A percentile compares a stretch with the other conserved stretches of the same genome.
Conservation (phyloP, 2,329 filamentous ascomycete species). For the Pochonia chlamydosporia region DNA sequence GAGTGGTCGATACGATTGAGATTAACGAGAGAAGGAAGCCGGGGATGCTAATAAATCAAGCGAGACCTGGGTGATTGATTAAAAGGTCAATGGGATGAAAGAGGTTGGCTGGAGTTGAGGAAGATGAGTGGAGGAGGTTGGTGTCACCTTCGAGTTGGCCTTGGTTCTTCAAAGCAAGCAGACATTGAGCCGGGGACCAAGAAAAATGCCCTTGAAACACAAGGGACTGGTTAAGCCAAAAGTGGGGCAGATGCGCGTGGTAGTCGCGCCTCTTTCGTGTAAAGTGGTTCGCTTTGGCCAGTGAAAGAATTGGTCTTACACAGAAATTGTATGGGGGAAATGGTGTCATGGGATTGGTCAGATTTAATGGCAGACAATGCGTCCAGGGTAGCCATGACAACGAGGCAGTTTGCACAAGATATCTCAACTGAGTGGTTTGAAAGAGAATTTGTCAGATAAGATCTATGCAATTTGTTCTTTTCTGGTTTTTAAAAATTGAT, state of each 20-base stretch:
- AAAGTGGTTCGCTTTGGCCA: constrained; percentile 5
- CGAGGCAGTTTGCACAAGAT: neutral
- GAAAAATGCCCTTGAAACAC: neutral
- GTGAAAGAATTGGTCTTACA: too few species aligned
- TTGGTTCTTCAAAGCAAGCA: too few species aligned
- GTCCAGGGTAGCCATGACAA: neutral
- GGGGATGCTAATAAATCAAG: neutral
- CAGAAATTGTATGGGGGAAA: neutral
- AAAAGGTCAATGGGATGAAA: neutral
- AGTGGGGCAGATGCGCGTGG: constrained; percentile 6
- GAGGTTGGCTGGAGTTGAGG: neutral
- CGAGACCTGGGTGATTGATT: neutral
- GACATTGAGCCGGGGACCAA: too few species aligned
- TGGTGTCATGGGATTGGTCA: neutral
- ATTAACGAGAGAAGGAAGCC: neutral
- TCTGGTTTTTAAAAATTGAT: too few species aligned
- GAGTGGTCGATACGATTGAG: neutral
- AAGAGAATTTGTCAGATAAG: too few species aligned
- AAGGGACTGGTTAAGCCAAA: neutral
- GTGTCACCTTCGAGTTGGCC: too few species aligned
- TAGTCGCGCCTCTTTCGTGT: constrained; percentile 13
- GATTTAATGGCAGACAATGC: neutral
- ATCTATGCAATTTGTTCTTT: too few species aligned
- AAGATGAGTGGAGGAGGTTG: constrained; percentile 1
- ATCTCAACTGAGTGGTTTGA: neutral